Percentiles rank a stretch among this genome's conserved stretches.
phyloP scores from a whole-genome alignment of 2,329 filamentous ascomycete species.

The Paraphoma chrysanthemicola region DNA sequence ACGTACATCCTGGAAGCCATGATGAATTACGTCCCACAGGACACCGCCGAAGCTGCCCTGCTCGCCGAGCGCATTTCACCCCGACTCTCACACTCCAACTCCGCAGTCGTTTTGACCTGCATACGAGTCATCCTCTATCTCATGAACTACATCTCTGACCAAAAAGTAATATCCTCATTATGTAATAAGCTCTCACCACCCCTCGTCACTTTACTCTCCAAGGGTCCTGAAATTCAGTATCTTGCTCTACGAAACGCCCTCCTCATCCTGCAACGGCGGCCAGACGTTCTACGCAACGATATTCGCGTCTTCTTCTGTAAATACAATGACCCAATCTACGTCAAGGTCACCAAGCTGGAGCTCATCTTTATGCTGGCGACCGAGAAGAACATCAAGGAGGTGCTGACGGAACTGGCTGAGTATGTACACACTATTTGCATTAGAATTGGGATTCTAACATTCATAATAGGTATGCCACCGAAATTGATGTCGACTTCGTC shows the following conservation, averaged over 20 bases:
- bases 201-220: slow-evolving; percentile 90
- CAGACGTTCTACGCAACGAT: slow-evolving; percentile 93
- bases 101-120: slow-evolving; percentile 92
- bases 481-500: slow-evolving; percentile 98
- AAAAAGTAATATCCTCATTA: slow-evolving; percentile 84
- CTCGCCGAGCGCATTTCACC: slow-evolving; percentile 93
- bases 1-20: slow-evolving; percentile 97
- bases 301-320: slow-evolving; percentile 99
- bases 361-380: slow-evolving; percentile 98
- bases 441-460: not conserved
- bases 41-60: slow-evolving; percentile 83
- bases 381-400: slow-evolving; percentile 93
- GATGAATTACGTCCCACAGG: slow-evolving; percentile 97
- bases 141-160: slow-evolving; percentile 97
- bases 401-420: slow-evolving; percentile 91
- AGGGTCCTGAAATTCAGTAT: slow-evolving; percentile 98
- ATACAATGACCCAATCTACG: slow-evolving; percentile 99
- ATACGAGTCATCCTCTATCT: slow-evolving; percentile 96
- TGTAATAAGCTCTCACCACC: slow-evolving; percentile 95
- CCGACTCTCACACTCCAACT: slow-evolving; percentile 96
- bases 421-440: slow-evolving; percentile 50
- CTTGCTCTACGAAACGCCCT: slow-evolving; percentile 91
- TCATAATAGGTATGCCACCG: slow-evolving; percentile 75
- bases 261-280: slow-evolving; percentile 88
- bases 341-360: slow-evolving; percentile 98